phyloP scores from a whole-genome alignment of 495 filamentous ascomycete species.

The Aspergillus bridgeri region DNA sequence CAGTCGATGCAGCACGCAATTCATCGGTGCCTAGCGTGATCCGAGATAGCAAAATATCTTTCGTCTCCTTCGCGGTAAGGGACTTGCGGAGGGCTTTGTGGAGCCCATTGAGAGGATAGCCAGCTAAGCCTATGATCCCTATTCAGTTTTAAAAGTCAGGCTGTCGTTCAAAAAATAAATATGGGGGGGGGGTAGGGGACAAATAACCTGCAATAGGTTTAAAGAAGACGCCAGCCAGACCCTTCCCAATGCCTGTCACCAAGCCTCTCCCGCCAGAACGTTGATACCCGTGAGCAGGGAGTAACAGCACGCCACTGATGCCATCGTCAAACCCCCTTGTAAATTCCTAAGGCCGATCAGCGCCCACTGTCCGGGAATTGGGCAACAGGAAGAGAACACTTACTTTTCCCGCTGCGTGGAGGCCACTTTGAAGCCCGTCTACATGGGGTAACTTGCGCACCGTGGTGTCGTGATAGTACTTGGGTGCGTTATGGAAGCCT shows the following conservation, averaged over 20 bases:
- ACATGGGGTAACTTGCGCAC: too few species aligned
- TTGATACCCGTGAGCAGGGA: slow-evolving; percentile 61
- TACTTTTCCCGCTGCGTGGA: too few species aligned
- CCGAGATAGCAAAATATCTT: slow-evolving; percentile 69
- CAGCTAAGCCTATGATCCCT: slow-evolving; percentile 61
- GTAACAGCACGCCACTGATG: slow-evolving; percentile 67
- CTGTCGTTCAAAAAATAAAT: neutral
- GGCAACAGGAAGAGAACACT: too few species aligned
- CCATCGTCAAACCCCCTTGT: too few species aligned
- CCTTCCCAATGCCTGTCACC: slow-evolving; percentile 72
- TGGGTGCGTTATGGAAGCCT: too few species aligned
- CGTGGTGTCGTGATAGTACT: too few species aligned
- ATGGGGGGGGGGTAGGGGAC: slow-evolving; percentile 7
- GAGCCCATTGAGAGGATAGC: slow-evolving; percentile 71
- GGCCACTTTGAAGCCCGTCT: too few species aligned
- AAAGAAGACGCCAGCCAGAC: slow-evolving; percentile 68
- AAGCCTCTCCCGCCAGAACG: slow-evolving; percentile 68
- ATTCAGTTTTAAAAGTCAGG: slow-evolving; percentile 29
- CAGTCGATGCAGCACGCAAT: slow-evolving; percentile 17
- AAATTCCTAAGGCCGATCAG: too few species aligned
- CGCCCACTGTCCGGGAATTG: too few species aligned
- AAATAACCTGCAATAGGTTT: slow-evolving; percentile 71
- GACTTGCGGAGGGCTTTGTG: slow-evolving; percentile 66
- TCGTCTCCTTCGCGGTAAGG: slow-evolving; percentile 61
- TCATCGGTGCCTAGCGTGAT: slow-evolving; percentile 71